Base-by-base conservation (phyloP, 371 early-diverging fungal species). In the Funneliformis caledonium region DNA sequence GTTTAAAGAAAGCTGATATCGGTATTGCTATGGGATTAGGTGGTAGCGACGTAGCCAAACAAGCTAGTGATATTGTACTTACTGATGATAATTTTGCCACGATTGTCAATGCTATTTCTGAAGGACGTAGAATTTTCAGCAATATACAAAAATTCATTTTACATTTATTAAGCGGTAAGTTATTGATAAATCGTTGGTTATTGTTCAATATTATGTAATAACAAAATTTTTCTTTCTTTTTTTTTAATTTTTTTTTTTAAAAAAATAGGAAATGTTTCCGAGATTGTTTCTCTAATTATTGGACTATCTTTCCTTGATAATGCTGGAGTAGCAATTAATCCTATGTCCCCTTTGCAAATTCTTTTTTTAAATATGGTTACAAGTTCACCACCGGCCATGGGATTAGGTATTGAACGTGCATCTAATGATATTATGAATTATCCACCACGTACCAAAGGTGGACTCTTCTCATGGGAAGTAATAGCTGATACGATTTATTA, bases 141-240 rank as follows among this genome's bases (percentile, higher is more conserved):
- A 98, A 98, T 86, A 97, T 98, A 83, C 87, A 93, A 81, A 96
- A 97, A 79, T 96, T 97, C 85, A 93, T 97, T 65, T 91, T 94
- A 4, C 96, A 97, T 82, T 89, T 98, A 86, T 88, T 98, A 45
- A 90, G 78, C 6, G 62, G 52, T 52, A 52, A 52, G 2, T 52
- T 52, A 52, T 52, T 52, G 2, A 37, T 1, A 37, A 37, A 37
- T 37, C 3, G 16, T 16, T 52, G 5, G 14, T 16, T 16, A 16
- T 52, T 50, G 50, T 50, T 47, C 16, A 16, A 37, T 16, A 2
- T 52, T 52, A 0, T 5, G 14, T 16, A 14, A 52, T 2, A 37
- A 37, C 37, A 37, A 37, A 91, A 89, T 33, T 92, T 93, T 85
- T 86, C 89, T 93, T 1, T 91, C 95, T 19, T 16, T 19, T 16